Evolutionary conservation across 371 early-diverging fungal species (phyloP).

Genomic region (Mucor velutinosus): DNA sequence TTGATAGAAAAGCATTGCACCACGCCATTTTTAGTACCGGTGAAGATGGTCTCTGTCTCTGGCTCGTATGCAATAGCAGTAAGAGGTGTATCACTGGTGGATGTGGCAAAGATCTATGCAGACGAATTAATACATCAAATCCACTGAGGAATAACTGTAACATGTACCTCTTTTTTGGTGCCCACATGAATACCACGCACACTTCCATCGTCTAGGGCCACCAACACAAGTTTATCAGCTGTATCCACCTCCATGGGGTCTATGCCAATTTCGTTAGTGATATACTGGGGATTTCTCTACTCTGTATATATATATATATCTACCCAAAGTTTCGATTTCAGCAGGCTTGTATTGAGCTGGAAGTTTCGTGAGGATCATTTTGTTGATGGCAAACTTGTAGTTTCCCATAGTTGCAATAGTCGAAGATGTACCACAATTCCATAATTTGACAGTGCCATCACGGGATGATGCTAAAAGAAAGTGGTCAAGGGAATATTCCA

Average conservation of each 20-base stretch:
- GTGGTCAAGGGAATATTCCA: not conserved
- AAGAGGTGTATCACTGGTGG: constrained; percentile 1
- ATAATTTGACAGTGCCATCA: constrained; percentile 58
- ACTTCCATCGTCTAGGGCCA: constrained; percentile 48
- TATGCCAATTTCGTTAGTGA: not conserved
- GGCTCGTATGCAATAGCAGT: constrained; percentile 32
- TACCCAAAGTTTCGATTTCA: constrained; percentile 22
- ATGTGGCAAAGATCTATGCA: constrained; percentile 29
- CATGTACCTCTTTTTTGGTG: constrained; percentile 56
- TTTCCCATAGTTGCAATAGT: constrained; percentile 45
- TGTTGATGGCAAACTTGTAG: constrained; percentile 37
- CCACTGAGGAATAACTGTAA: not conserved
- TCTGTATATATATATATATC: not conserved
- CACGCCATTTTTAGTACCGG: constrained; percentile 31
- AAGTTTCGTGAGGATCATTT: constrained; percentile 30
- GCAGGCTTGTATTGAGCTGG: constrained; percentile 27
- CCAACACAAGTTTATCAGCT: constrained; percentile 49
- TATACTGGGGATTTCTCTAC: too few relatives aligned
- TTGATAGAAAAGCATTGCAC: constrained; percentile 18
- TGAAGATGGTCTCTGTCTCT: constrained; percentile 19
- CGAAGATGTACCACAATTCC: constrained; percentile 55
- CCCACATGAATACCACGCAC: constrained; percentile 56
- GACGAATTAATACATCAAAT: not conserved
- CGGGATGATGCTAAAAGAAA: constrained; percentile 50
- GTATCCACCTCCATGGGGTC: constrained; percentile 60